Evolutionary conservation across 179 eudicot genomes (phyloP).

Genomic region (Beta corolliflora): DNA sequence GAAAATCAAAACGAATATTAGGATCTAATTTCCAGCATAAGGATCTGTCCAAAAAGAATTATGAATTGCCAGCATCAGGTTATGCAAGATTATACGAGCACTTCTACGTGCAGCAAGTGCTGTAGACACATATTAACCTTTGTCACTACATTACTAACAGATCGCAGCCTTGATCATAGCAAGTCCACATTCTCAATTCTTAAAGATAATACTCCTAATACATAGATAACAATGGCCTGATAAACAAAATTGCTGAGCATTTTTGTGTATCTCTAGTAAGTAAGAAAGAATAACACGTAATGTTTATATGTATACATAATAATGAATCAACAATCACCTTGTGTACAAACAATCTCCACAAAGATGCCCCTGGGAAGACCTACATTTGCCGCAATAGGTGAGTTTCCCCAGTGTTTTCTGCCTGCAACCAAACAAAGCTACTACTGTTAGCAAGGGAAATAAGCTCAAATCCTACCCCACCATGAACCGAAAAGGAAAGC

Average conservation of each 20-base stretch:
- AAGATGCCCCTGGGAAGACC: constrained; percentile 45
- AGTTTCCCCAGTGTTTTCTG: constrained; percentile 57
- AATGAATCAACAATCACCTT: constrained; percentile 39
- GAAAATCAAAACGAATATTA: no score
- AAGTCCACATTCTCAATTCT: not conserved
- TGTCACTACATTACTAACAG: not conserved
- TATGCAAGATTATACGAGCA: not conserved
- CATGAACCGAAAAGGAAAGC: not conserved
- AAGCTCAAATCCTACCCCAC: not conserved
- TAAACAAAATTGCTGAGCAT: not conserved
- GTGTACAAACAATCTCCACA: constrained; percentile 85
- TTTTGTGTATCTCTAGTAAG: not conserved
- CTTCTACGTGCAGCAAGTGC: not conserved
- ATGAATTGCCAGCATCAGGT: no score
- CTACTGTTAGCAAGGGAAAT: not conserved
- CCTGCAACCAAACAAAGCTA: constrained; percentile 36
- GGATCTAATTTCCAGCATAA: no score
- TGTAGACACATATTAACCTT: not conserved
- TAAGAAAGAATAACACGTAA: not conserved
- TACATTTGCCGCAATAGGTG: constrained; percentile 60
- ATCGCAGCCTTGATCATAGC: not conserved
- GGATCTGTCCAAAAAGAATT: no score
- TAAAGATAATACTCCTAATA: not conserved
- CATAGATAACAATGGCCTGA: not conserved
- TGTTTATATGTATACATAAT: not conserved